Evolutionary conservation across 228 moss, liverwort and hornwort genomes (phyloP), one percentile per base, ranked within the genome.

Genomic region (Sphagnum fallax): DNA sequence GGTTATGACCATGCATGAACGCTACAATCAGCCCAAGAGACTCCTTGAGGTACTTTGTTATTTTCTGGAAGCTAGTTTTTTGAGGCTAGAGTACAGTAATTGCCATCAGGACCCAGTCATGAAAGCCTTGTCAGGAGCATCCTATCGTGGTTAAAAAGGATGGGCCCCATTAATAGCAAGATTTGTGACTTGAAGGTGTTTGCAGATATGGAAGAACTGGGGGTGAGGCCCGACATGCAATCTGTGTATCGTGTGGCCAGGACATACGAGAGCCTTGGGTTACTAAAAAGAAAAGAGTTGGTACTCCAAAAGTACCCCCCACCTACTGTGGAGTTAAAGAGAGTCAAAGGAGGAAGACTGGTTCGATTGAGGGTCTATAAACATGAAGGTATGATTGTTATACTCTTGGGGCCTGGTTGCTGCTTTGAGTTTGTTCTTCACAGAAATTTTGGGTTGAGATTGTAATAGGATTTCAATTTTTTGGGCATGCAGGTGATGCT

Each of bases 1-100:
- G 5, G 78, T 98, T 72, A 74, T 94, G 52, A 76, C 83, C 67
- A 90, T 98, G 98, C 94, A 91, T 76, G 88, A 93, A 66, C 82
- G 84, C 49, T 81, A 98, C 75, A 80, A 80, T 69, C 82, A 91
- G 57, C 82, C 82, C 47, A 90, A 86, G 77, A 77, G 92, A 66
- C 69, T 93, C 63, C 87, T 98, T 5, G 81, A 98, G 87, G 97
- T 97, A 77, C 72, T 50, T 47, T 5, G 13, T 13, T 0, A 8
- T n/a, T 16, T 67, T 12, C 5, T 12, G 16, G 4, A 65, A 8
- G 13, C 10, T 48, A 10, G 16, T 48, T 5, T 65, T 5, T 48
- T 5, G 6, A 65, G 16, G 6, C 16, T 48, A 18, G 12, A 50
- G 11, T 16, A 62, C 6, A 16, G 62, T 12, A 10, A 47, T 62